These are phyloP conservation scores for Fusarium sp. DNA, from an alignment of 2,329 filamentous ascomycete species.

Conservation along the genomic window DNA sequence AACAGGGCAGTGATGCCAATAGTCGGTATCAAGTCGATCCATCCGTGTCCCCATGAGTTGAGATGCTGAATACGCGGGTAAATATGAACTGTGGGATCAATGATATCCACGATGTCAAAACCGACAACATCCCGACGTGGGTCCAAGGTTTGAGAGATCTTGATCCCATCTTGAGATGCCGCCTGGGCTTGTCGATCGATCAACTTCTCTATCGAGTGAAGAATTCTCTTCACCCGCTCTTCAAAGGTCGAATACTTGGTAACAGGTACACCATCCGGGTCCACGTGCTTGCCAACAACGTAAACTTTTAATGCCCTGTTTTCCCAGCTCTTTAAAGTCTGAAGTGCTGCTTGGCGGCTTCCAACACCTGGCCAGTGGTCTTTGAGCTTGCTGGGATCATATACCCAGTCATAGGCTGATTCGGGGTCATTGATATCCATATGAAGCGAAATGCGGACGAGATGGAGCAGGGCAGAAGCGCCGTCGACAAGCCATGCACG, in stretches of 20 bases:
- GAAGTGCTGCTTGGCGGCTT: slow-evolving; percentile 1
- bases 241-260: background rate
- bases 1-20: slow-evolving; percentile 9
- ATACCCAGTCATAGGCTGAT: slow-evolving; percentile 22
- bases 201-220: slow-evolving; percentile 4
- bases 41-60: background rate
- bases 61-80: background rate
- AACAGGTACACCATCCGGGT: background rate
- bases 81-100: background rate
- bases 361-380: background rate
- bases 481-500: slow-evolving; percentile 23
- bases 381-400: background rate
- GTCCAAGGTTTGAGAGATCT: background rate
- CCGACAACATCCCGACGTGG: slow-evolving; percentile 4
- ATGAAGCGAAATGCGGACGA: slow-evolving; percentile 16
- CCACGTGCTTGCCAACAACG: background rate
- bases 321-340: slow-evolving; percentile 6
- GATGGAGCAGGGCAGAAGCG: slow-evolving; percentile 21
- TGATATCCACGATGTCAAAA: slow-evolving; percentile 3
- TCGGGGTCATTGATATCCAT: slow-evolving; percentile 1
- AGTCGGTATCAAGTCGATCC: slow-evolving; percentile 1
- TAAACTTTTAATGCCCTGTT: slow-evolving; percentile 3
- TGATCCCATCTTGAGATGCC: slow-evolving; percentile 1
- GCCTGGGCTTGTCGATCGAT: background rate
- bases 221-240: background rate